A percentile compares a stretch with the other conserved stretches of the same genome.
phyloP scores from a whole-genome alignment of 2,329 filamentous ascomycete species.

The Fusarium sp. region DNA sequence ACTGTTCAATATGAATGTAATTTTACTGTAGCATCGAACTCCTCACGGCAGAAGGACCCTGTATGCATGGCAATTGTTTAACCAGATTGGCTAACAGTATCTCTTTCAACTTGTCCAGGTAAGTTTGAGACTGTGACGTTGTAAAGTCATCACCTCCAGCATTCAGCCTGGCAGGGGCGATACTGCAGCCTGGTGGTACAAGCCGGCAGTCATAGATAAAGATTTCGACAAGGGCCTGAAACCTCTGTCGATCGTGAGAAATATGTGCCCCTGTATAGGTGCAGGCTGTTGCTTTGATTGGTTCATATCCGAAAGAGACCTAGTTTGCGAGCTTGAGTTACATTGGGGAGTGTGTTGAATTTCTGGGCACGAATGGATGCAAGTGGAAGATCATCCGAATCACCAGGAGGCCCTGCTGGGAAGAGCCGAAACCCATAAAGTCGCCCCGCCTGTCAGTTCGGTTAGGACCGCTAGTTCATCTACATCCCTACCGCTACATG shows the following conservation, averaged over 20 bases:
- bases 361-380: constrained; percentile 20
- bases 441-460: constrained; percentile 39
- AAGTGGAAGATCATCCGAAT: constrained; percentile 26
- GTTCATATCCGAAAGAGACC: constrained; percentile 10
- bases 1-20: not conserved
- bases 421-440: constrained; percentile 24
- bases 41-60: not conserved
- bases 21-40: not conserved
- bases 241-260: constrained; percentile 5
- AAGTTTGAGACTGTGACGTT: constrained; percentile 8
- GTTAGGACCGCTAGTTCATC: constrained; percentile 37
- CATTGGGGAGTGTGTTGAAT: constrained; percentile 11
- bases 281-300: not conserved
- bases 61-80: not conserved
- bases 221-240: constrained; percentile 15
- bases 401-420: constrained; percentile 7
- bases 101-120: not conserved
- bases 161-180: not conserved
- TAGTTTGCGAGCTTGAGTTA: constrained; percentile 28
- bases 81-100: not conserved
- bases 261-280: constrained; percentile 7
- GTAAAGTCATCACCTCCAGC: not conserved
- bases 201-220: constrained; percentile 17
- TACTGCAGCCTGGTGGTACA: constrained; percentile 1
- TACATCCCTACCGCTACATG: constrained; percentile 24